Conservation (phyloP, 768 basidiomycete species). For the Termitomyces sp. region DNA sequence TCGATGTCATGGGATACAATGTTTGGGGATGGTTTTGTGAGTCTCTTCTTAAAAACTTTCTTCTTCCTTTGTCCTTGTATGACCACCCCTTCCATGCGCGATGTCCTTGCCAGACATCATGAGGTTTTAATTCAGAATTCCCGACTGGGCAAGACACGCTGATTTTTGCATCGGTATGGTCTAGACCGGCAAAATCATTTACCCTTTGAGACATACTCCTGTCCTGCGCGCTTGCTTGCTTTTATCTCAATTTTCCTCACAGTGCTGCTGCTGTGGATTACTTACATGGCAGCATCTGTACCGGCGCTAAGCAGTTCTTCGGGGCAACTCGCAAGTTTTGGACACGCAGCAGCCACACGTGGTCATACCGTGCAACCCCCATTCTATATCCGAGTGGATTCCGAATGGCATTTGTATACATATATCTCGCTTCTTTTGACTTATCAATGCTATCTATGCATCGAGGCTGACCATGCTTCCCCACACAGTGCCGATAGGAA, state of each 20-base stretch:
- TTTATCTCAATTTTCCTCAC: neutral
- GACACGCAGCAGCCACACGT: neutral
- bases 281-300: neutral
- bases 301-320: neutral
- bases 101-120: neutral
- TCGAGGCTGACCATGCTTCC: slow-evolving; percentile 16
- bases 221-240: neutral
- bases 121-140: neutral
- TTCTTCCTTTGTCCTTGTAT: slow-evolving; percentile 1
- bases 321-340: neutral
- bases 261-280: neutral
- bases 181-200: neutral
- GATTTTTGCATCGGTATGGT: neutral
- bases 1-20: slow-evolving; percentile 72
- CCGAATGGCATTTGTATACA: slow-evolving; percentile 7
- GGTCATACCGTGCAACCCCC: neutral
- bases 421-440: neutral
- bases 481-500: slow-evolving; percentile 49
- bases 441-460: slow-evolving; percentile 8
- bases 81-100: neutral
- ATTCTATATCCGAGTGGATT: slow-evolving; percentile 9
- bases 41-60: slow-evolving; percentile 23
- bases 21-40: slow-evolving; percentile 75
- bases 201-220: neutral
- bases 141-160: neutral